phyloP scores from a whole-genome alignment of 768 basidiomycete genomes.

The Coprinopsis sp. region DNA sequence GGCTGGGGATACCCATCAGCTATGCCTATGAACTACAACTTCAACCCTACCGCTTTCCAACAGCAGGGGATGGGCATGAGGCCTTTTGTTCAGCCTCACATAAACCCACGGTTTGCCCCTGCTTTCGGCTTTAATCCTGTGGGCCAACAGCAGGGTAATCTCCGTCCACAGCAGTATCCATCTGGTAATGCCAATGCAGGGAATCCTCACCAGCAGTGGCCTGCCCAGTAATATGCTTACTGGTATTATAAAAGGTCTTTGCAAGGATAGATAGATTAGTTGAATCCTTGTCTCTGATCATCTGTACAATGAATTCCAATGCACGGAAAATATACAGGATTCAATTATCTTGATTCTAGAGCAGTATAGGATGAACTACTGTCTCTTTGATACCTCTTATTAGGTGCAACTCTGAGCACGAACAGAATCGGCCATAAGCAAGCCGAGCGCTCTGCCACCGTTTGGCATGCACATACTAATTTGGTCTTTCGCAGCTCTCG shows the following conservation, averaged over 20 bases:
- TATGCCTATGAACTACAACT: conserved; percentile 1
- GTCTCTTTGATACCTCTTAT: too few species aligned
- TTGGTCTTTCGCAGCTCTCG: not conserved
- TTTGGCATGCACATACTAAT: not conserved
- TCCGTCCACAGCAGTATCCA: not conserved
- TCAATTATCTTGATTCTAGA: too few species aligned
- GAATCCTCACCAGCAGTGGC: not conserved
- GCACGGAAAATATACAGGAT: too few species aligned
- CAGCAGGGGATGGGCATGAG: conserved; percentile 12
- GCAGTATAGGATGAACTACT: too few species aligned
- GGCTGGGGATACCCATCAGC: conserved; percentile 2
- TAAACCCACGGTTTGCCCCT: conserved; percentile 76
- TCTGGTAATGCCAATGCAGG: not conserved
- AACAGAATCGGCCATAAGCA: too few species aligned
- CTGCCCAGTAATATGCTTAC: conserved; percentile 1
- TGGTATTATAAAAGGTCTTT: too few species aligned
- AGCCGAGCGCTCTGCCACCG: not conserved
- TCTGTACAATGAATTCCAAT: too few species aligned
- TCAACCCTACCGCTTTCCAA: conserved; percentile 3
- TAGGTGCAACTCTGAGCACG: too few species aligned
- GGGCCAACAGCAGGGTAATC: not conserved
- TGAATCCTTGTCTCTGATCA: too few species aligned
- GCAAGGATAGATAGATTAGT: too few species aligned
- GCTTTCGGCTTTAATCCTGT: conserved; percentile 44
- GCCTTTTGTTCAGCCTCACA: conserved; percentile 67